A percentile compares a stretch with the other conserved stretches of the same genome.
Evolutionary conservation across 2,329 filamentous ascomycete species (phyloP).

Genomic region (Colletotrichum destructivum): DNA sequence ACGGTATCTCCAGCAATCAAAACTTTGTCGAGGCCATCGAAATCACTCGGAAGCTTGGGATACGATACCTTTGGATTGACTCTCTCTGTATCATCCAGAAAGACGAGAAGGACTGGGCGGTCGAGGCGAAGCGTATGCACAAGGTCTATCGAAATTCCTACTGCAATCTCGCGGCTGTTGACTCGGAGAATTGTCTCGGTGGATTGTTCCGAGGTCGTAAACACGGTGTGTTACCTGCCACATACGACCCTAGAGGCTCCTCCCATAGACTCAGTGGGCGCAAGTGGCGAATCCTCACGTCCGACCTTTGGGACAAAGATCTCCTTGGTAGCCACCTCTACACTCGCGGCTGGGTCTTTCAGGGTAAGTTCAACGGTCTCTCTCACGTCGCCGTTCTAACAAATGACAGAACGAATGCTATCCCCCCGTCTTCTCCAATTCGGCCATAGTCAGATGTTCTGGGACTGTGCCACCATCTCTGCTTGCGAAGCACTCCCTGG

Average conservation of each 20-base stretch:
- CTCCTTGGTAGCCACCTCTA: constrained; percentile 20
- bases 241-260: too few relatives aligned
- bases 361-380: constrained; percentile 7
- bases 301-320: constrained; percentile 25
- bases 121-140: constrained; percentile 39
- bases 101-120: constrained; percentile 41
- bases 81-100: constrained; percentile 47
- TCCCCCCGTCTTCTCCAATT: constrained; percentile 46
- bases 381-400: background rate
- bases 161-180: constrained; percentile 43
- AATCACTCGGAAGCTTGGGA: constrained; percentile 37
- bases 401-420: constrained; percentile 38
- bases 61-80: constrained; percentile 48
- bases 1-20: constrained; percentile 7
- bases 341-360: constrained; percentile 35
- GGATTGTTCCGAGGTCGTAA: constrained; percentile 37
- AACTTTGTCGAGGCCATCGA: constrained; percentile 45
- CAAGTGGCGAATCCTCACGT: constrained; percentile 2
- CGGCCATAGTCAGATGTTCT: constrained; percentile 43
- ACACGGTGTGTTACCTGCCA: background rate
- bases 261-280: too few relatives aligned
- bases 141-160: constrained; percentile 37
- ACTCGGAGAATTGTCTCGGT: constrained; percentile 20
- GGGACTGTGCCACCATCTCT: constrained; percentile 45
- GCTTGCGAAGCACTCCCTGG: constrained; percentile 44